Conservation (phyloP, 805 yeast genomes). For the Candida manassasensis region DNA sequence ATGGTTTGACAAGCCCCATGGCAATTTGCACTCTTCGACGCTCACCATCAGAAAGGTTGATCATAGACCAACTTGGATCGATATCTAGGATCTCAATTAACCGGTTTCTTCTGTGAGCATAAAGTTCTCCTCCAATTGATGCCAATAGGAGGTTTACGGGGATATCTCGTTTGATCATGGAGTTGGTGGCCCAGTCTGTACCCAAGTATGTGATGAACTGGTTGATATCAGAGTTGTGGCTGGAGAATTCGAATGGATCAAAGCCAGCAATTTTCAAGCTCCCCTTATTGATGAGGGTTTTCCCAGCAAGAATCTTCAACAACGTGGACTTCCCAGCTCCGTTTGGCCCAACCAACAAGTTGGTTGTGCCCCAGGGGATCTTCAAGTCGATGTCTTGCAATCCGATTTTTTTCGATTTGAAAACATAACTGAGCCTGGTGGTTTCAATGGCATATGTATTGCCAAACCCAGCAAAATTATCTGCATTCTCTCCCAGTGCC, state of each 20-base stretch:
- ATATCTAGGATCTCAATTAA: conserved; percentile 77
- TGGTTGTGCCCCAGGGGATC: conserved; percentile 68
- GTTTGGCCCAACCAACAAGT: conserved; percentile 84
- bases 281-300: conserved; percentile 76
- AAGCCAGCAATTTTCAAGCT: conserved; percentile 67
- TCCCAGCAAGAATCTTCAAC: conserved; percentile 82
- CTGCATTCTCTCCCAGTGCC: too few species aligned
- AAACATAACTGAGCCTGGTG: conserved; percentile 61
- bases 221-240: conserved; percentile 42
- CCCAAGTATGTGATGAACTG: conserved; percentile 75
- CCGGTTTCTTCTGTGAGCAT: conserved; percentile 68
- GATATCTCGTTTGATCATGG: conserved; percentile 84
- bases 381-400: conserved; percentile 56
- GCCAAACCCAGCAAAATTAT: too few species aligned
- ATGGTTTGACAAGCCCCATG: conserved; percentile 90
- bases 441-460: conserved; percentile 62
- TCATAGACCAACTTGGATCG: conserved; percentile 89
- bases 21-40: conserved; percentile 89
- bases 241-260: conserved; percentile 75
- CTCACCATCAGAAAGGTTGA: conserved; percentile 89
- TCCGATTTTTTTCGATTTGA: conserved; percentile 59
- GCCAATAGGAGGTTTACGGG: conserved; percentile 75
- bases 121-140: conserved; percentile 69
- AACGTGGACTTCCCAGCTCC: conserved; percentile 97
- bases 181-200: conserved; percentile 96